A percentile compares a stretch with the other conserved stretches of the same genome.
These are phyloP conservation scores for Brassica rapa DNA, from an alignment of 345 rosid species.

Conservation along the genomic window DNA sequence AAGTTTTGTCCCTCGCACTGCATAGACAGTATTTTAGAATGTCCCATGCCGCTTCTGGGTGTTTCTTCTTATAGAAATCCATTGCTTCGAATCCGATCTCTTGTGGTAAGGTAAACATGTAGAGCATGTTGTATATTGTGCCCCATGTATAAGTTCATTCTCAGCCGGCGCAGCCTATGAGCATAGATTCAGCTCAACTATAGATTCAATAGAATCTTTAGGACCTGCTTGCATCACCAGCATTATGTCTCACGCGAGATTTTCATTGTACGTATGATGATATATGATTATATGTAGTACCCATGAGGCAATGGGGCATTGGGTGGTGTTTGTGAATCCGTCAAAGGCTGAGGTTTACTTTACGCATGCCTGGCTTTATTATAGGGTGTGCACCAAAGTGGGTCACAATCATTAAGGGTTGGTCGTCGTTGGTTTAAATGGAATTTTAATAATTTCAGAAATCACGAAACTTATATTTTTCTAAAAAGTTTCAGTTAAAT, in stretches of 20 bases:
- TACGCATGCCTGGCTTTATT: background rate
- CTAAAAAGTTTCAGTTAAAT: background rate
- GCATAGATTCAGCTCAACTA: no score
- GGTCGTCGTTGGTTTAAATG: background rate
- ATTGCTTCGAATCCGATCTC: conserved; percentile 79
- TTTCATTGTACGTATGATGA: conserved; percentile 59
- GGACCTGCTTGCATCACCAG: conserved; percentile 35
- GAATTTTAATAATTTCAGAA: conserved; percentile 35
- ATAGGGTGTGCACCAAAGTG: conserved; percentile 19
- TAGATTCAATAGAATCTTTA: no score
- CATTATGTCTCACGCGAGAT: conserved; percentile 85
- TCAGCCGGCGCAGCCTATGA: background rate
- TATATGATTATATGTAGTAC: conserved; percentile 36
- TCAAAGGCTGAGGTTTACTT: conserved; percentile 76
- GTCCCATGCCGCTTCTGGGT: conserved; percentile 93
- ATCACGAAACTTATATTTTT: background rate
- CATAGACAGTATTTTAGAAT: conserved; percentile 80
- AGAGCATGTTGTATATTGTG: conserved; percentile 77
- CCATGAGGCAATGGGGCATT: conserved; percentile 82
- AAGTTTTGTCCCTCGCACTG: conserved; percentile 93
- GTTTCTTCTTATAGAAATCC: conserved; percentile 66
- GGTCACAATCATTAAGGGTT: background rate
- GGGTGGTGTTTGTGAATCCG: conserved; percentile 95
- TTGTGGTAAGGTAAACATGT: conserved; percentile 83
- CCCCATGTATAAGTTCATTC: conserved; percentile 88